These are phyloP conservation scores for Parietaria judaica DNA, from an alignment of 306 rosid genomes.

Conservation along the genomic window DNA sequence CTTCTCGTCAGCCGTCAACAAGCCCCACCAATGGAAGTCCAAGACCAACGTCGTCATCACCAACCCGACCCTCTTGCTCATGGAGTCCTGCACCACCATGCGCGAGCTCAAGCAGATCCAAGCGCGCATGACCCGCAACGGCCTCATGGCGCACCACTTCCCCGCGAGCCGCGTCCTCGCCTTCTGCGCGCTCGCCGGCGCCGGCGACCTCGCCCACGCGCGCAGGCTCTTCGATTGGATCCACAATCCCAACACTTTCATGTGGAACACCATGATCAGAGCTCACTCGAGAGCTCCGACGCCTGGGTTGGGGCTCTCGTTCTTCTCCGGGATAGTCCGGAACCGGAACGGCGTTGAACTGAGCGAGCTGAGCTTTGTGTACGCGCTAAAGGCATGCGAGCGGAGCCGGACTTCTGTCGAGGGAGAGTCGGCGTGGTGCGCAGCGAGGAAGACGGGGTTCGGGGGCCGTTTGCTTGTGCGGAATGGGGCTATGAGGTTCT, in stretches of 20 bases:
- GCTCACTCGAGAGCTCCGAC: slow-evolving; percentile 33
- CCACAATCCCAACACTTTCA: slow-evolving; percentile 50
- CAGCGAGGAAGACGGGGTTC: slow-evolving; percentile 48
- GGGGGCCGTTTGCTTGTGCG: slow-evolving; percentile 38
- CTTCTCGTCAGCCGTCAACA: slow-evolving; percentile 21
- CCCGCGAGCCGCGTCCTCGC: slow-evolving; percentile 64
- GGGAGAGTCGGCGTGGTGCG: slow-evolving; percentile 44
- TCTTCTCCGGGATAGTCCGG: slow-evolving; percentile 37
- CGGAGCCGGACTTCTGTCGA: background rate
- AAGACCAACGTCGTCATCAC: slow-evolving; percentile 50
- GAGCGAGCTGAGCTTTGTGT: slow-evolving; percentile 52
- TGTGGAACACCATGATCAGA: slow-evolving; percentile 81
- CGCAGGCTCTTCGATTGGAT: slow-evolving; percentile 30
- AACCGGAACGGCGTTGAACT: slow-evolving; percentile 16
- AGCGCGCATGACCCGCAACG: slow-evolving; percentile 58
- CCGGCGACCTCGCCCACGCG: slow-evolving; percentile 48
- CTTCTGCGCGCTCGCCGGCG: slow-evolving; percentile 62
- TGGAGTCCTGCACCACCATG: slow-evolving; percentile 72
- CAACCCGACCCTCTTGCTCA: slow-evolving; percentile 43
- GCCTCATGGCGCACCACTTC: slow-evolving; percentile 50
- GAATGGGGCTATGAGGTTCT: slow-evolving; percentile 57
- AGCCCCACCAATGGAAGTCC: slow-evolving; percentile 52
- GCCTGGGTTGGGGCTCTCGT: slow-evolving; percentile 37
- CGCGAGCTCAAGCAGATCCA: slow-evolving; percentile 60
- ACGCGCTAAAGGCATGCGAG: slow-evolving; percentile 49